Evolutionary conservation across 345 rosid species (phyloP), one percentile per base, ranked within the genome.

Genomic region (Melaleuca alternifolia): DNA sequence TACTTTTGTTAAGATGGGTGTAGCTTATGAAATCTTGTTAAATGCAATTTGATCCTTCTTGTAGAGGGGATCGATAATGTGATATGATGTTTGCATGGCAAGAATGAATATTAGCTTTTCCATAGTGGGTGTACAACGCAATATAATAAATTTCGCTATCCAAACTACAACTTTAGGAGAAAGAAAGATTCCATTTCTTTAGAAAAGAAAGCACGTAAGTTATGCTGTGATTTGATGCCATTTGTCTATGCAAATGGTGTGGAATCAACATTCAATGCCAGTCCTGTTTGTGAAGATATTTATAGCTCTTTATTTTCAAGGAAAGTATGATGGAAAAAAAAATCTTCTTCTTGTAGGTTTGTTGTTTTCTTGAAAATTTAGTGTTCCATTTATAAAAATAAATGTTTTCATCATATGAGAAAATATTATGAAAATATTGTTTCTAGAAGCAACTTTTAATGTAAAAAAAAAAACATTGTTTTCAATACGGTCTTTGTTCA

Each of bases 401-500:
- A 24, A 57, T 26, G 30, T 11, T 5, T 4, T 41, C 41, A 41
- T 41, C 41, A 41, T 41, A 41, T 41, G 41, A 41, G 41, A 11
- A 26, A 5, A 57, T 57, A 26, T 10, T 26, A 5, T 57, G 30
- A 57, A 26, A 2, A 26, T 26, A 30, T 57, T 57, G 6, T 57
- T 5, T 57, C 24, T 26, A 26, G 30, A 5, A 57, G 30, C 26
- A 57, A 57, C 7, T 57, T 26, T 57, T 57, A 3, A 57, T 0
- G 15, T 57, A 57, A 57, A 57, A 57, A 57, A 41, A 41, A 41
- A 41, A 57, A 54, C 13, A 0, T 1, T 23, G 61, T 4, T 10
- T 23, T 8, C 12, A 54, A 12, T 54, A 6, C 0, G 3, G 15
- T 3, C 3, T 57, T 57, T 26, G 0, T 57, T 57, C 3, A 1